phyloP scores from a whole-genome alignment of 768 basidiomycete species.

The Boletus edulis region DNA sequence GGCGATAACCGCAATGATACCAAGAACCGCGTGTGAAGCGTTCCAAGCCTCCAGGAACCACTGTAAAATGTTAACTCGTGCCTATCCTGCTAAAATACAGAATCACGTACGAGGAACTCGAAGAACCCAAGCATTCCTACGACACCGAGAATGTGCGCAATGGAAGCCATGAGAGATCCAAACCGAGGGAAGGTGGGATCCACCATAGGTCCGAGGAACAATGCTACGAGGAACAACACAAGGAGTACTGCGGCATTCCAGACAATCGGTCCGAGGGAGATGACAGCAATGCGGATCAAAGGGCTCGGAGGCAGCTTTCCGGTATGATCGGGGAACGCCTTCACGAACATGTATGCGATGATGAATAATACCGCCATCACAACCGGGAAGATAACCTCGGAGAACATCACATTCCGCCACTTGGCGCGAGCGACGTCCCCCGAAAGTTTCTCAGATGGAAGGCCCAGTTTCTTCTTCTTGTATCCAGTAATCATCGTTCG shows the following conservation, averaged over 20 bases:
- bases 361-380: constrained; percentile 84
- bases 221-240: constrained; percentile 82
- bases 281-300: constrained; percentile 88
- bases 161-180: constrained; percentile 87
- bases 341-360: constrained; percentile 90
- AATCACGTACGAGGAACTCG: constrained; percentile 79
- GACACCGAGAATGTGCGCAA: constrained; percentile 80
- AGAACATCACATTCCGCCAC: constrained; percentile 87
- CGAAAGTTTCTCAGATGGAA: constrained; percentile 96
- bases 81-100: not conserved
- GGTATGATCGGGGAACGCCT: constrained; percentile 69
- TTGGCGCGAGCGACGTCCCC: constrained; percentile 92
- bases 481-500: constrained; percentile 99
- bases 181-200: constrained; percentile 83
- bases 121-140: constrained; percentile 92
- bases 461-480: constrained; percentile 96
- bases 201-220: constrained; percentile 92
- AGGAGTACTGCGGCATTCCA: constrained; percentile 91
- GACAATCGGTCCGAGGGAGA: constrained; percentile 92
- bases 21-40: constrained; percentile 88
- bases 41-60: constrained; percentile 97
- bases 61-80: constrained; percentile 38
- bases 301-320: constrained; percentile 74
- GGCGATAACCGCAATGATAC: constrained; percentile 85
- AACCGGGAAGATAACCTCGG: constrained; percentile 84